Evolutionary conservation across 345 rosid species (phyloP), one percentile per base, ranked within the genome.

Genomic region (Brassica carinata): DNA sequence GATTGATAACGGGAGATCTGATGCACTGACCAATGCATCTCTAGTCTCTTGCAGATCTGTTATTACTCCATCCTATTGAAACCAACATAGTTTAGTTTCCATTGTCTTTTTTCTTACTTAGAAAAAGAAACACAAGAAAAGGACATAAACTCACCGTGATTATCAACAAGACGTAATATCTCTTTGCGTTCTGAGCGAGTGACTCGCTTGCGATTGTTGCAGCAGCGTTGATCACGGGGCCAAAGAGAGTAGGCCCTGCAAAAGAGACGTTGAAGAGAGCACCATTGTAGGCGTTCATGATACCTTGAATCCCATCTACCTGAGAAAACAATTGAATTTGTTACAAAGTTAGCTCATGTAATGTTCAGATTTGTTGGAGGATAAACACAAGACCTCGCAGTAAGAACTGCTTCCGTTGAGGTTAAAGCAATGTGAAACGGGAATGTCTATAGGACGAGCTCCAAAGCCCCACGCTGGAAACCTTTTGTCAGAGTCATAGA

Each of bases 391-490:
- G 73, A 94, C 98, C 94, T 91, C 99, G 40, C 90, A 87, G 69
- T 92, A 85, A 77, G 81, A 83, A 69, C 82, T 92, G 87, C 98
- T 95, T 79, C 99, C 99, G 15, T 88, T 95, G 86, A 95, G 84
- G 90, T 88, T 95, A 85, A 95, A 95, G 85, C 97, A 91, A 88
- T 95, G 99, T 31, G 91, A 91, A 72, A 95, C 98, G 2, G 98
- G 99, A 36, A 94, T 96, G 74, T 95, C 99, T 40, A 95, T 95
- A 45, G 99, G 99, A 61, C 98, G 89, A 75, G 99, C 99, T 72
- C 99, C 99, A 80, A 95, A 95, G 14, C 99, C 98, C 99, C 99
- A 95, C 2, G 98, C 97, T 7, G 97, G 93, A 86, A 91, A 95
- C 65, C 86, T 90, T 83, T 85, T 89, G 82, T 92, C 96, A 3